Conservation (phyloP, 441 rosid species). For the Hura crepitans region DNA sequence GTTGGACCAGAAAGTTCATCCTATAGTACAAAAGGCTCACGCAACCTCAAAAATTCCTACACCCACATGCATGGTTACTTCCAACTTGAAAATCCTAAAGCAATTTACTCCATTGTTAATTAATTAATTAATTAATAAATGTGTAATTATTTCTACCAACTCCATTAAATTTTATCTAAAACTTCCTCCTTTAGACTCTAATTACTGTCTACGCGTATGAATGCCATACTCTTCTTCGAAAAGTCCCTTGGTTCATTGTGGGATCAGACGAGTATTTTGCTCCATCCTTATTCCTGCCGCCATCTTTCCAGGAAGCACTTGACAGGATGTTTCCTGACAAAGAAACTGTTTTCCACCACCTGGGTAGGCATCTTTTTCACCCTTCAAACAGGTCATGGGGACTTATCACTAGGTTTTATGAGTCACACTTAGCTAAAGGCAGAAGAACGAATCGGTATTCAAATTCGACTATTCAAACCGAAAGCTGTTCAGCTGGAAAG, state of each 20-base stretch:
- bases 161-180: too few species aligned
- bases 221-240: not conserved
- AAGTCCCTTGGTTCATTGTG: conserved; percentile 8
- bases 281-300: conserved; percentile 11
- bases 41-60: not conserved
- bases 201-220: too few species aligned
- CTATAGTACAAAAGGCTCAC: not conserved
- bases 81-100: too few species aligned
- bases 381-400: conserved; percentile 18
- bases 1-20: not conserved
- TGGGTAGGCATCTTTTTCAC: conserved; percentile 4
- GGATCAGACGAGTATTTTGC: conserved; percentile 11
- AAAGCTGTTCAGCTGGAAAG: conserved; percentile 36
- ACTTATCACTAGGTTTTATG: conserved; percentile 9
- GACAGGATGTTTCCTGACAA: conserved; percentile 4
- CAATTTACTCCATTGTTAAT: too few species aligned
- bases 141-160: too few species aligned
- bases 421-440: conserved; percentile 45
- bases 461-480: conserved; percentile 46
- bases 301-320: conserved; percentile 10
- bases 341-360: conserved; percentile 14
- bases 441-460: conserved; percentile 62
- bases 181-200: too few species aligned
- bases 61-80: too few species aligned
- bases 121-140: too few species aligned